Evolutionary conservation across 2,329 filamentous ascomycete species (phyloP).

Genomic region (Sclerotiophoma versabilis): DNA sequence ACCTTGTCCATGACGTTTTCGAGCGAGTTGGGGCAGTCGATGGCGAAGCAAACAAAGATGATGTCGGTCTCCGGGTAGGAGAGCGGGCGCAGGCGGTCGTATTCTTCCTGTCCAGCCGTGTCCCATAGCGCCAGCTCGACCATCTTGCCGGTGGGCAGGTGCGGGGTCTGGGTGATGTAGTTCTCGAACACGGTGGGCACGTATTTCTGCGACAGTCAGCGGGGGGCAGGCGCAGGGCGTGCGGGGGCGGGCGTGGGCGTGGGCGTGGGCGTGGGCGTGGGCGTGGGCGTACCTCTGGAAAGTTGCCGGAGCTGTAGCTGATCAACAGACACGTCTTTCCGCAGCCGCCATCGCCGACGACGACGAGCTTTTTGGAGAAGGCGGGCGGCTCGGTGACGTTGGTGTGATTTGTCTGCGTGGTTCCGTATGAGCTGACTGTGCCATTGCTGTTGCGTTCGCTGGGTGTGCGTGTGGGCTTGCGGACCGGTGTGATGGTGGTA

Average conservation of each 20-base stretch:
- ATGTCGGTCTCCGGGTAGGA: constrained; percentile 98
- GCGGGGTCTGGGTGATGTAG: constrained; percentile 97
- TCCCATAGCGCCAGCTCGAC: constrained; percentile 98
- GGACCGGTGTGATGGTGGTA: constrained; percentile 43
- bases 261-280: background rate
- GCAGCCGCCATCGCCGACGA: constrained; percentile 96
- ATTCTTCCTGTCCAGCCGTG: constrained; percentile 97
- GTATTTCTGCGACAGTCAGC: constrained; percentile 78
- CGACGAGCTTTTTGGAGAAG: constrained; percentile 99
- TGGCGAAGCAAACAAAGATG: constrained; percentile 98
- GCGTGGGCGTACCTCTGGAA: constrained; percentile 78
- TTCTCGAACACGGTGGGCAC: constrained; percentile 99
- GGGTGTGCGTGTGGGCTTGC: constrained; percentile 59
- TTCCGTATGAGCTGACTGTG: constrained; percentile 85
- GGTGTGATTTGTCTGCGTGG: constrained; percentile 78
- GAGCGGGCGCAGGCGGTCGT: constrained; percentile 91
- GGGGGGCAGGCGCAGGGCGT: background rate
- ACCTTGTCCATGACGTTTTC: constrained; percentile 99
- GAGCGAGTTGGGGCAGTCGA: constrained; percentile 96
- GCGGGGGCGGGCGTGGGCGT: background rate
- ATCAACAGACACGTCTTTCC: constrained; percentile 99
- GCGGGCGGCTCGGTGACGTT: constrained; percentile 88
- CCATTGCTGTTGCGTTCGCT: constrained; percentile 81
- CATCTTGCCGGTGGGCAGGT: constrained; percentile 86
- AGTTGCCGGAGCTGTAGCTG: constrained; percentile 98